These are phyloP conservation scores for Aspergillus ostianus DNA, from an alignment of 495 filamentous ascomycete species.

Conservation along the genomic window DNA sequence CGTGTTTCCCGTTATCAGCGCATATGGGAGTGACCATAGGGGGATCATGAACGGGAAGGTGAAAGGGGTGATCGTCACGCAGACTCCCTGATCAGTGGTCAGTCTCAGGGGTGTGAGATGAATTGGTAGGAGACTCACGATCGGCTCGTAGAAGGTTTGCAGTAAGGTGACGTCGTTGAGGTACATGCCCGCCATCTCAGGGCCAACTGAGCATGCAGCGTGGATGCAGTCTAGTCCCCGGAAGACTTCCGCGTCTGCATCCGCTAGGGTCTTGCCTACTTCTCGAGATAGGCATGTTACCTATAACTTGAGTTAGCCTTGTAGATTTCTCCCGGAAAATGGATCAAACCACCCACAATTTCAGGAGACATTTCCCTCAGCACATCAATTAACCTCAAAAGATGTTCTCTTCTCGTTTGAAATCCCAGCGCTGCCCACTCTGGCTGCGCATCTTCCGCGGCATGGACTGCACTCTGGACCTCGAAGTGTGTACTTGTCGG, in stretches of 20 bases:
- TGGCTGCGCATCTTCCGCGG: constrained; percentile 22
- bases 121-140: constrained; percentile 12
- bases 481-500: constrained; percentile 22
- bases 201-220: constrained; percentile 29
- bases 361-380: constrained; percentile 21
- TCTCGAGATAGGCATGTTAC: constrained; percentile 20
- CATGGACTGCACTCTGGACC: constrained; percentile 26
- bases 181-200: constrained; percentile 30
- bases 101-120: not conserved
- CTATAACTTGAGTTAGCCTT: not conserved
- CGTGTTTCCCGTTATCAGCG: constrained; percentile 26
- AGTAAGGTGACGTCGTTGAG: constrained; percentile 22
- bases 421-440: constrained; percentile 23
- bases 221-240: constrained; percentile 29
- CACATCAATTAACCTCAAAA: constrained; percentile 23
- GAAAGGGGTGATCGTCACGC: constrained; percentile 28
- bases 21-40: constrained; percentile 22
- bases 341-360: constrained; percentile 17
- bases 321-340: not conserved
- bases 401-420: constrained; percentile 21
- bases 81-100: constrained; percentile 24
- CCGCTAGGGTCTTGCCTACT: constrained; percentile 28
- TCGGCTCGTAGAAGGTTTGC: constrained; percentile 27
- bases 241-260: constrained; percentile 28
- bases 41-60: constrained; percentile 32